Evolutionary conservation across 1,139 yeast genomes (phyloP).

Genomic region (Candida sanyaensis): DNA sequence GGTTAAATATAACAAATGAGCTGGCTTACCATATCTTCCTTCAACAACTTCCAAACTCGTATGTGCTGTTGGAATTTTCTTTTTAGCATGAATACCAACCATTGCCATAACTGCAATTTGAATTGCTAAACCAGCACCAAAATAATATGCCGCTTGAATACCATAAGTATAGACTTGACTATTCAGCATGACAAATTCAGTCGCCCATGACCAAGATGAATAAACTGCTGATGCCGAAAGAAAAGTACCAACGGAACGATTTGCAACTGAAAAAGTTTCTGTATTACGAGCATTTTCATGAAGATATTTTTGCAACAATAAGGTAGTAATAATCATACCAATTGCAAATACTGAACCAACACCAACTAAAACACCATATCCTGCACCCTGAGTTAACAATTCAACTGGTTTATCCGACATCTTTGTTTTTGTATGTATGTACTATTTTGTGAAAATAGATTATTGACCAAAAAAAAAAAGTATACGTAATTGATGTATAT

Average conservation of each 20-base stretch:
- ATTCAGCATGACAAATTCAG: slow-evolving; percentile 28
- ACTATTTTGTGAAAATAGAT: not conserved
- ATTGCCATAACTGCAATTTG: slow-evolving; percentile 31
- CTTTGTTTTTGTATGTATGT: too few relatives aligned
- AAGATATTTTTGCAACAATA: slow-evolving; percentile 24
- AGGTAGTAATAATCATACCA: slow-evolving; percentile 29
- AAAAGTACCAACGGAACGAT: slow-evolving; percentile 27
- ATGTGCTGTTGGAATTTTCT: slow-evolving; percentile 31
- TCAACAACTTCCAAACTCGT: slow-evolving; percentile 33
- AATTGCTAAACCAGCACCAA: slow-evolving; percentile 30
- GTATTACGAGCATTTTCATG: slow-evolving; percentile 30
- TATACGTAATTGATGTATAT: too few relatives aligned
- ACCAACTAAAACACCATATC: slow-evolving; percentile 32
- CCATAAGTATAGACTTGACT: slow-evolving; percentile 32
- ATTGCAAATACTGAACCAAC: slow-evolving; percentile 32
- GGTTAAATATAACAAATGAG: slow-evolving; percentile 33
- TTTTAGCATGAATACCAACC: slow-evolving; percentile 31
- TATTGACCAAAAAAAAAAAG: not conserved
- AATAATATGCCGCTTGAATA: slow-evolving; percentile 27
- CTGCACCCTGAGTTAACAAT: slow-evolving; percentile 25
- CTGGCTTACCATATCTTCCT: slow-evolving; percentile 29
- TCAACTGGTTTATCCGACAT: slow-evolving; percentile 15
- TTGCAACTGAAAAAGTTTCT: slow-evolving; percentile 33
- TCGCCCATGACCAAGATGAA: slow-evolving; percentile 34
- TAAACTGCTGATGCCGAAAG: slow-evolving; percentile 30